Conservation (phyloP, 495 filamentous ascomycete genomes). For the Melanomma pulvis-pyrius region DNA sequence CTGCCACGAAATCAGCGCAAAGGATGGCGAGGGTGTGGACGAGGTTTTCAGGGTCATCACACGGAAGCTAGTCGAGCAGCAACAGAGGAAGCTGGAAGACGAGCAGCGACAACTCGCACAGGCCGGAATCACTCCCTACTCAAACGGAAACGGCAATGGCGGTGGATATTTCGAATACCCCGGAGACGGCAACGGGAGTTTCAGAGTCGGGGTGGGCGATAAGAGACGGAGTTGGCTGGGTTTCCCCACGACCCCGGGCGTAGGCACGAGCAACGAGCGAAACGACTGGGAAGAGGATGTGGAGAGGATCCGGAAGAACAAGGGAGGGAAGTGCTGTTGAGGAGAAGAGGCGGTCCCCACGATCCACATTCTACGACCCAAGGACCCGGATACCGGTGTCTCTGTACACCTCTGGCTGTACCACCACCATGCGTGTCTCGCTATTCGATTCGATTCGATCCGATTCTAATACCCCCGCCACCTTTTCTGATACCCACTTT, state of each 20-base stretch:
- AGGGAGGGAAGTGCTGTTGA: constrained; percentile 56
- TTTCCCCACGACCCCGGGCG: constrained; percentile 56
- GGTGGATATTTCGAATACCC: constrained; percentile 45
- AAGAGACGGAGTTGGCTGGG: constrained; percentile 63
- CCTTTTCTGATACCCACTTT: constrained; percentile 10
- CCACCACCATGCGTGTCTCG: background rate
- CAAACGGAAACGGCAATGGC: constrained; percentile 43
- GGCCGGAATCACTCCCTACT: constrained; percentile 43
- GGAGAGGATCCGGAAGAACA: constrained; percentile 44
- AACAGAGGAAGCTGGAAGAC: constrained; percentile 64
- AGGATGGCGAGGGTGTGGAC: constrained; percentile 93
- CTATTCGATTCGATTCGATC: background rate
- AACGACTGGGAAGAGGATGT: constrained; percentile 40
- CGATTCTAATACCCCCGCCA: background rate
- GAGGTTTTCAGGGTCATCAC: constrained; percentile 97
- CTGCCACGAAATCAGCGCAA: constrained; percentile 93
- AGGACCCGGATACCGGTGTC: background rate
- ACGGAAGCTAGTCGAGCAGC: constrained; percentile 90
- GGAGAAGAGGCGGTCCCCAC: background rate
- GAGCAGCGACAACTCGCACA: constrained; percentile 45
- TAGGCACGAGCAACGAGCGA: constrained; percentile 44
- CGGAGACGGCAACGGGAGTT: constrained; percentile 54
- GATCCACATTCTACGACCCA: background rate
- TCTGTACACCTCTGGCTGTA: background rate
- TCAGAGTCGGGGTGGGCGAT: constrained; percentile 62